A percentile compares a stretch with the other conserved stretches of the same genome.
These are phyloP conservation scores for Lachancea meyersii DNA, from an alignment of 805 yeast species.

Conservation along the genomic window DNA sequence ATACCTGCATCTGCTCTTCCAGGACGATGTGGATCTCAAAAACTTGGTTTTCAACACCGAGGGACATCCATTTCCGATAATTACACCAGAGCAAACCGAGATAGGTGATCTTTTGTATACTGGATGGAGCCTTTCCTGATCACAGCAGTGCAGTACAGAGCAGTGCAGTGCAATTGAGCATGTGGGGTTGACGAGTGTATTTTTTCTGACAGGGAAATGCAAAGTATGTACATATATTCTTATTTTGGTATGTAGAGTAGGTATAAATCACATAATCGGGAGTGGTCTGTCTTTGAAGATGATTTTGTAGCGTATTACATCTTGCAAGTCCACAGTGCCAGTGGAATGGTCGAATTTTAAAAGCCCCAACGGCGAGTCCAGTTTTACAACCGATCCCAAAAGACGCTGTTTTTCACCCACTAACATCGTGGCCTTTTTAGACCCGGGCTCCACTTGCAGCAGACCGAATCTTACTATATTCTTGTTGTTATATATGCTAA, in stretches of 20 bases:
- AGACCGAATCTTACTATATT: slow-evolving; percentile 25
- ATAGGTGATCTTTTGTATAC: background rate
- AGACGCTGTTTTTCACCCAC: slow-evolving; percentile 68
- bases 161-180: background rate
- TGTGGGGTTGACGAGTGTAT: background rate
- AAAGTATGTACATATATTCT: background rate
- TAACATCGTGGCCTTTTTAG: slow-evolving; percentile 46
- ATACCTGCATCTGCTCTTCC: slow-evolving; percentile 74
- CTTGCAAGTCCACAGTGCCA: slow-evolving; percentile 45
- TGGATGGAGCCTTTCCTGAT: background rate
- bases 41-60: slow-evolving; percentile 82
- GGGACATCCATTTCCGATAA: slow-evolving; percentile 86
- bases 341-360: slow-evolving; percentile 37
- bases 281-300: slow-evolving; percentile 64
- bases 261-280: slow-evolving; percentile 56
- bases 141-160: background rate
- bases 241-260: background rate
- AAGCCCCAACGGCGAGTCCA: slow-evolving; percentile 63
- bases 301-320: slow-evolving; percentile 52
- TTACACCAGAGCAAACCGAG: slow-evolving; percentile 24
- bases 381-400: slow-evolving; percentile 50
- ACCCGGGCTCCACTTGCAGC: slow-evolving; percentile 17
- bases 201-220: background rate
- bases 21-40: slow-evolving; percentile 61
- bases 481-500: slow-evolving; percentile 15